Base-by-base conservation (phyloP, 495 filamentous ascomycete genomes). In the Aspergillus sclerotioniger region DNA sequence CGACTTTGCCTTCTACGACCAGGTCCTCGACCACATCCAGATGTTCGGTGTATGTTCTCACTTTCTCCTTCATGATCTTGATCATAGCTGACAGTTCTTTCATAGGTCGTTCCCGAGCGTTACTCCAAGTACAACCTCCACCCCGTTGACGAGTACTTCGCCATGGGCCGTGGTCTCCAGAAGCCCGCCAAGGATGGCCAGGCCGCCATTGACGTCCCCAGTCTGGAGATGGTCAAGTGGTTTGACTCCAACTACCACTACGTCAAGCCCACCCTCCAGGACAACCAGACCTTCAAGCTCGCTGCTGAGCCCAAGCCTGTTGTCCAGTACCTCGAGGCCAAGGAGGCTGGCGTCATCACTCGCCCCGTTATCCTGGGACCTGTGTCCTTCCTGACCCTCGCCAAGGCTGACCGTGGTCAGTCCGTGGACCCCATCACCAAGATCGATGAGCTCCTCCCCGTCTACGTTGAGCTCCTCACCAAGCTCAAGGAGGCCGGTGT, bases 241-340 rank as follows among this genome's bases (percentile, higher is more conserved):
- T 98, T 98, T 74, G 94, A 98, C 83, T 96, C 91, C 63, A 98
- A 98, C 87, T 98, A 98, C 86, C 94, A 98, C 84, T 98, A 98
- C 80, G 94, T 98, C 77, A 97, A 97, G 85, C 94, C 94, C 57
- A 96, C 94, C 58, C 84, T 98, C 56, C 89, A 96, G 76, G 88
- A 97, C 78, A 87, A 89, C 82, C 94, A 98, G 84, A 84, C 82
- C 61, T 98, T 98, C 87, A 90, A 90, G 76, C 90, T 98, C 53
- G 77, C 81, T 60, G 71, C 82, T 57, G 84, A 89, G 76, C 92
- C 94, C 71, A 98, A 98, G 86, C 91, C 94, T 65, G 88, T 98
- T 61, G 80, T 76, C 63, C 90, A 98, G 73, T 98, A 92, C 85
- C 78, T 89, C 56, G 94, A 98, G 85, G 94, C 94, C 67, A 97